These are phyloP conservation scores for Boletus smithii DNA, from an alignment of 1,284 basidiomycete species.

Conservation along the genomic window DNA sequence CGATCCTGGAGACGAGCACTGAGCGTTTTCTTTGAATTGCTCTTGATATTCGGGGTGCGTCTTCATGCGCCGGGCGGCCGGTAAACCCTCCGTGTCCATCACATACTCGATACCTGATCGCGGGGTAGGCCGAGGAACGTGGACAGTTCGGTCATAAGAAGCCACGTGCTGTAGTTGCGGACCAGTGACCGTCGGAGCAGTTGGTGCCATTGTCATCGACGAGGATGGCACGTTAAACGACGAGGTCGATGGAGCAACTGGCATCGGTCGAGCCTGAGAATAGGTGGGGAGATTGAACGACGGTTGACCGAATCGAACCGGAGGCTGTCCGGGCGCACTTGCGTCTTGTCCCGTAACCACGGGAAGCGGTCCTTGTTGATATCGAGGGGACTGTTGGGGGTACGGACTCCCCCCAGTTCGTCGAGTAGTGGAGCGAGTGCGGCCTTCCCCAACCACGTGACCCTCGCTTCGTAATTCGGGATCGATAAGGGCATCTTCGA, in stretches of 20 bases:
- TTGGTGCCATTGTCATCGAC: not conserved
- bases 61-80: conserved; percentile 4
- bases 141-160: conserved; percentile 8
- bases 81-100: conserved; percentile 4
- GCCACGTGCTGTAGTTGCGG: not conserved
- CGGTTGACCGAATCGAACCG: conserved; percentile 25
- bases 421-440: conserved; percentile 24
- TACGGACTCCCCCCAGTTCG: conserved; percentile 27
- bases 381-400: conserved; percentile 29
- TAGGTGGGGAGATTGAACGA: conserved; percentile 23
- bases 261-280: conserved; percentile 5
- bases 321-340: conserved; percentile 1
- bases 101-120: conserved; percentile 18
- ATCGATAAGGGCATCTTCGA: conserved; percentile 37
- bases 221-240: conserved; percentile 15
- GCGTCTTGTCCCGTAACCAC: conserved; percentile 15
- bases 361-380: conserved; percentile 24
- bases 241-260: conserved; percentile 5
- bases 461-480: conserved; percentile 32
- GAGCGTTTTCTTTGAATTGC: not conserved
- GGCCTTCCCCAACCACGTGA: conserved; percentile 35
- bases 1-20: conserved; percentile 7
- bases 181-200: not conserved
- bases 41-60: conserved; percentile 5
- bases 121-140: conserved; percentile 1